These are phyloP conservation scores for Mycena capillaripes DNA, from an alignment of 768 basidiomycete species.

Conservation along the genomic window DNA sequence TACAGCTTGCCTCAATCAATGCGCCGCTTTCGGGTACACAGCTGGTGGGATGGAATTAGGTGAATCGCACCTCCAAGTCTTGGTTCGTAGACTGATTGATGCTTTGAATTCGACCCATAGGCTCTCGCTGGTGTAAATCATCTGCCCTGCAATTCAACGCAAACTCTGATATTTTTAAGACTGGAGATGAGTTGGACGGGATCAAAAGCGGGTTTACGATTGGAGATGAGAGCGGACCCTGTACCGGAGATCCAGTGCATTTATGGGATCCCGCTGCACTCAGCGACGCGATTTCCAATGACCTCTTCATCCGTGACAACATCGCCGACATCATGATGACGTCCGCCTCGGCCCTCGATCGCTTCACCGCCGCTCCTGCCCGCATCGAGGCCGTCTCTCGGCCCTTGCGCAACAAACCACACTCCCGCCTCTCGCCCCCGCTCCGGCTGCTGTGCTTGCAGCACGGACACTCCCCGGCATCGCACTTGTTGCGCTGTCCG, in stretches of 20 bases:
- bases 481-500: too few relatives aligned
- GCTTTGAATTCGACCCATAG: constrained; percentile 50
- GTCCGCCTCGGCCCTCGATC: too few relatives aligned
- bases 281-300: too few relatives aligned
- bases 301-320: too few relatives aligned
- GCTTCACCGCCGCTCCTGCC: too few relatives aligned
- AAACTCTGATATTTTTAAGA: constrained; percentile 51
- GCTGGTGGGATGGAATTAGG: constrained; percentile 73
- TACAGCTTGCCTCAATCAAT: constrained; percentile 74
- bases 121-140: constrained; percentile 69
- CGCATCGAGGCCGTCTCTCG: too few relatives aligned
- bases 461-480: too few relatives aligned
- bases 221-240: constrained; percentile 59
- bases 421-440: too few relatives aligned
- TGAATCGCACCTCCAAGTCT: constrained; percentile 35
- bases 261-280: too few relatives aligned
- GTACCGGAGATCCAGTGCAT: constrained; percentile 79
- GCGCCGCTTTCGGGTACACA: constrained; percentile 78
- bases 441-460: too few relatives aligned
- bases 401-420: too few relatives aligned
- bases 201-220: constrained; percentile 44
- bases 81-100: neutral
- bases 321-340: too few relatives aligned
- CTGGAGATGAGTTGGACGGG: constrained; percentile 77
- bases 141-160: neutral